Conservation (phyloP, 2,329 filamentous ascomycete species). For the Penicillium verrucosum region DNA sequence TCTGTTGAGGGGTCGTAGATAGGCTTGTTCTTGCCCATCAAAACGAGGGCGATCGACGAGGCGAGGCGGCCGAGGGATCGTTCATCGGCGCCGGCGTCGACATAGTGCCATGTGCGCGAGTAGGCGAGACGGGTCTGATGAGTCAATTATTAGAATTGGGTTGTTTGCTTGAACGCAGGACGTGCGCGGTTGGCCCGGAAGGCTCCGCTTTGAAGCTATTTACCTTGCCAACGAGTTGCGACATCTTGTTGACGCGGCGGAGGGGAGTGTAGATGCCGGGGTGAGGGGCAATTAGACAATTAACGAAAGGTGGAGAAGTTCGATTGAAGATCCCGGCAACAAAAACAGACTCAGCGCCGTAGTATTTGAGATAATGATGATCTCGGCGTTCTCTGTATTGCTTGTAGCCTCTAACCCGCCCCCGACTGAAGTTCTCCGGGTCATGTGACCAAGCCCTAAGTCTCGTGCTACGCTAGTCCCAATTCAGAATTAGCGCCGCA, state of each 20-base stretch:
- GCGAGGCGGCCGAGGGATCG: conserved; percentile 88
- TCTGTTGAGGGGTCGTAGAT: conserved; percentile 96
- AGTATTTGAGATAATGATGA: conserved; percentile 6
- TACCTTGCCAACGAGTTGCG: conserved; percentile 47
- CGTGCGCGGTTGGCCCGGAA: conserved; percentile 3
- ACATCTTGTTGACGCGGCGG: conserved; percentile 34
- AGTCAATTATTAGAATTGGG: conserved; percentile 1
- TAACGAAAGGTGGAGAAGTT: background rate
- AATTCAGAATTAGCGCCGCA: conserved; percentile 27
- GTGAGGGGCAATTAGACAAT: background rate
- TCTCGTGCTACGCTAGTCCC: conserved; percentile 19
- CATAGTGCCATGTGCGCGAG: conserved; percentile 90
- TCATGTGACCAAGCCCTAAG: conserved; percentile 36
- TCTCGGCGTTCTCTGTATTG: conserved; percentile 2
- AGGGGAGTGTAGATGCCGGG: background rate
- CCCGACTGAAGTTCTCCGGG: conserved; percentile 6
- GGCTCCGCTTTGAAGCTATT: conserved; percentile 8
- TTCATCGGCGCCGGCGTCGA: conserved; percentile 66
- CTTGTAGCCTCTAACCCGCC: conserved; percentile 2
- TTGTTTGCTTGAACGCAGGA: background rate
- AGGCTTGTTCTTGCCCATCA: conserved; percentile 99
- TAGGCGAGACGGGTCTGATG: conserved; percentile 89
- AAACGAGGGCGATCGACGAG: conserved; percentile 75
- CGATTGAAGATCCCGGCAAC: background rate
- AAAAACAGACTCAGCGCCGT: background rate